Percentiles rank a stretch among this genome's conserved stretches.
Conservation (phyloP, 345 rosid genomes). For the Acer yangbiense region DNA sequence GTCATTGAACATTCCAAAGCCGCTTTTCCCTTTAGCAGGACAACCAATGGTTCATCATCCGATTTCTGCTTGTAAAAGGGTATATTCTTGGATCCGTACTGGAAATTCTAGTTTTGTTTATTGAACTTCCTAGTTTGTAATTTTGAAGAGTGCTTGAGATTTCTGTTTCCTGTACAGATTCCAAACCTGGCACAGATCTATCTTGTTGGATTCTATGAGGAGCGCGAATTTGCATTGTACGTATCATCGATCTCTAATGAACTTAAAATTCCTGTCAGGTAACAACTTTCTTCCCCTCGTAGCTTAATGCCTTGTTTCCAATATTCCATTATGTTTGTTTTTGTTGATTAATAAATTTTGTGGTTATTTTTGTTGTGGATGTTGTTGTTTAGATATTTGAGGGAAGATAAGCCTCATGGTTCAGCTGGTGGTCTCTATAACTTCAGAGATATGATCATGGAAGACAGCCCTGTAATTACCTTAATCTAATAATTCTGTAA, state of each 20-base stretch:
- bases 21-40: conserved; percentile 88
- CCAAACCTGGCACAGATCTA: conserved; percentile 77
- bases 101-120: not conserved
- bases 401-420: conserved; percentile 90
- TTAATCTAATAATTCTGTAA: conserved; percentile 13
- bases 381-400: conserved; percentile 57
- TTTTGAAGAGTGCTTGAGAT: conserved; percentile 16
- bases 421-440: conserved; percentile 90
- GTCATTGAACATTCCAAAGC: conserved; percentile 89
- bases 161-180: conserved; percentile 49
- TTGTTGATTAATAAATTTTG: conserved; percentile 1
- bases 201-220: conserved; percentile 89
- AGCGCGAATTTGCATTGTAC: conserved; percentile 82
- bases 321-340: not conserved
- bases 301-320: not conserved
- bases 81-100: conserved; percentile 28
- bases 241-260: conserved; percentile 91
- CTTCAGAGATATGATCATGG: conserved; percentile 80
- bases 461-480: conserved; percentile 73
- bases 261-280: conserved; percentile 88
- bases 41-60: conserved; percentile 99
- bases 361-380: conserved; percentile 8
- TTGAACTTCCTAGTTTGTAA: not conserved
- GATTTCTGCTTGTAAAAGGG: conserved; percentile 95
- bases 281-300: conserved; percentile 15